phyloP scores from a whole-genome alignment of 2,329 filamentous ascomycete species.

The Neoarthrinium moseri region DNA sequence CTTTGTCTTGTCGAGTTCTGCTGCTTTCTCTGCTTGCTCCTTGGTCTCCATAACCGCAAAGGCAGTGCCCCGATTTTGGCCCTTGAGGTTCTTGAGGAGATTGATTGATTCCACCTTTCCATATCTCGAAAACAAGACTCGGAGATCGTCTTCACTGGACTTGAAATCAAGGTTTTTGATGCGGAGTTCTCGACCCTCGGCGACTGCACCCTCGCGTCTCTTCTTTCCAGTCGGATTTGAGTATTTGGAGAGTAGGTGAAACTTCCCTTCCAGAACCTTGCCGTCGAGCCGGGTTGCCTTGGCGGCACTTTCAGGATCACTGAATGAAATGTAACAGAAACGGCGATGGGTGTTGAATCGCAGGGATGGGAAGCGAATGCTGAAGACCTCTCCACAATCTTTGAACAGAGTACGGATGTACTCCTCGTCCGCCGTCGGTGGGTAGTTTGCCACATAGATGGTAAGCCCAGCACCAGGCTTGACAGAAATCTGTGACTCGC shows the following conservation, averaged over 20 bases:
- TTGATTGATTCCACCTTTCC: slow-evolving; percentile 73
- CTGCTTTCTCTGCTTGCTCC: slow-evolving; percentile 65
- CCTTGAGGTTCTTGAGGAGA: slow-evolving; percentile 65
- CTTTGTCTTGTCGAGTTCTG: slow-evolving; percentile 69
- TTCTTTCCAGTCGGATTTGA: slow-evolving; percentile 82
- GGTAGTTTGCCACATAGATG: slow-evolving; percentile 89
- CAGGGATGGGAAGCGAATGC: slow-evolving; percentile 85
- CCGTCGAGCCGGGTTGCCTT: slow-evolving; percentile 74
- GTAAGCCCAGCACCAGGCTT: slow-evolving; percentile 75
- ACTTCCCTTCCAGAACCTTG: slow-evolving; percentile 64
- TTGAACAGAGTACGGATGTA: slow-evolving; percentile 69
- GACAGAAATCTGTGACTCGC: slow-evolving; percentile 71
- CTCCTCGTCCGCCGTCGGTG: slow-evolving; percentile 69
- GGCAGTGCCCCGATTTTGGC: slow-evolving; percentile 72
- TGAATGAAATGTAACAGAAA: slow-evolving; percentile 96
- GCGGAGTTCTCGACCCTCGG: slow-evolving; percentile 86
- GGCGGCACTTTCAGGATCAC: slow-evolving; percentile 63
- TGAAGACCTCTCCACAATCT: slow-evolving; percentile 77
- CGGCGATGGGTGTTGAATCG: slow-evolving; percentile 85
- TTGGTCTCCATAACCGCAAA: slow-evolving; percentile 76
- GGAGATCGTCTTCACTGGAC: slow-evolving; percentile 66
- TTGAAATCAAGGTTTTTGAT: slow-evolving; percentile 66
- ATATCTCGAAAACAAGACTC: slow-evolving; percentile 69
- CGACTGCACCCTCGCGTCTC: slow-evolving; percentile 72
- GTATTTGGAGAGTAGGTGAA: slow-evolving; percentile 73